Conservation (phyloP, 495 filamentous ascomycete genomes). For the Mytilinidion resinicola region DNA sequence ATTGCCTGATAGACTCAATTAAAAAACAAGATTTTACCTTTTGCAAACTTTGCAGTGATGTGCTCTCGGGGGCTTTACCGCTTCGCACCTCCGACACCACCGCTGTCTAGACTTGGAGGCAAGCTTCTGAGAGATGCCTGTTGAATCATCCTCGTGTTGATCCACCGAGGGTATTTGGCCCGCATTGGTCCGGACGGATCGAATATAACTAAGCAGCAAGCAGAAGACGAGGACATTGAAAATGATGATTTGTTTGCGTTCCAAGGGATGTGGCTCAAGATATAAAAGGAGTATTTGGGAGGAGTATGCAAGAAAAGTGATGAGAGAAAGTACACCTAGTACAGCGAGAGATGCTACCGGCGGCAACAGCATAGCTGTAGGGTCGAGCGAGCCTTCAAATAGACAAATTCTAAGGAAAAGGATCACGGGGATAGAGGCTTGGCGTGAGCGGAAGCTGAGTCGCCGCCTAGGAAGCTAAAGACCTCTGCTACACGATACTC, state of each 20-base stretch:
- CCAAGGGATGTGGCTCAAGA: constrained; percentile 63
- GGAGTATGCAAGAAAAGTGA: constrained; percentile 73
- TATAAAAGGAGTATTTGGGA: constrained; percentile 78
- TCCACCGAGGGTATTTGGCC: constrained; percentile 44
- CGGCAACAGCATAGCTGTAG: constrained; percentile 16
- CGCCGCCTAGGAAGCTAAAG: too few relatives aligned
- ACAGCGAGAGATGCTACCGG: constrained; percentile 34
- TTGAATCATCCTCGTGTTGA: not conserved
- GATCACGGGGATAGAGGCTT: too few relatives aligned
- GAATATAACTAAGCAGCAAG: constrained; percentile 74
- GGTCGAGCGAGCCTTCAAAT: not conserved
- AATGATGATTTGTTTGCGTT: constrained; percentile 50
- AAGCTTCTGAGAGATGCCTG: not conserved
- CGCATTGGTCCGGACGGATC: constrained; percentile 70
- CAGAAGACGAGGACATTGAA: constrained; percentile 70
- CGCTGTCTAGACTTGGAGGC: constrained; percentile 32
- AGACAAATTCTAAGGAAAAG: not conserved
- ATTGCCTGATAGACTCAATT: too few relatives aligned
- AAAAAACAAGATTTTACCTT: constrained; percentile 44
- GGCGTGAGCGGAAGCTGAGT: too few relatives aligned
- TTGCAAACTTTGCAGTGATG: constrained; percentile 89
- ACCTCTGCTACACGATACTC: too few relatives aligned
- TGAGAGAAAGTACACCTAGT: constrained; percentile 60
- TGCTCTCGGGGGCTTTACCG: constrained; percentile 74
- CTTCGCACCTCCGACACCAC: constrained; percentile 86